Conservation (phyloP, 257 asterid genomes). For the Ajuga chamaepitys region DNA sequence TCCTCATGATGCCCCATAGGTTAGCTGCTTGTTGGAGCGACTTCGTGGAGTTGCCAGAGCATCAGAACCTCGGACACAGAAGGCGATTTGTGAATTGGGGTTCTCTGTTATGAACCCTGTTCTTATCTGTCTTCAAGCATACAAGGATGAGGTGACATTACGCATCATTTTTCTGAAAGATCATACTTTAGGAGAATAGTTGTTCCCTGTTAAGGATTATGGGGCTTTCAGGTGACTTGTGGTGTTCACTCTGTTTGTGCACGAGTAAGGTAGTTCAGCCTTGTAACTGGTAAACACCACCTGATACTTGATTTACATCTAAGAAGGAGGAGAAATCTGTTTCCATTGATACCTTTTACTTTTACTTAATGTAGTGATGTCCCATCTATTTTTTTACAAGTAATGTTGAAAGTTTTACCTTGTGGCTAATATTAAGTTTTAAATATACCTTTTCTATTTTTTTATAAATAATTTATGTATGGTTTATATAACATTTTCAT, state of each 20-base stretch:
- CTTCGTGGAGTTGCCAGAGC: conserved; percentile 98
- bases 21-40: conserved; percentile 86
- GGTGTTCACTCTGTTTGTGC: not conserved
- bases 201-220: not conserved
- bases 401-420: not conserved
- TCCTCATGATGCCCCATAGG: conserved; percentile 40
- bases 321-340: not conserved
- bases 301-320: not conserved
- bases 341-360: not conserved
- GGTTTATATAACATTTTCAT: not conserved
- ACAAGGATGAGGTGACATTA: conserved; percentile 74
- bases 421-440: not conserved
- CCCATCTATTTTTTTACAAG: not conserved
- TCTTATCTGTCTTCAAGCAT: conserved; percentile 64
- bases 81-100: conserved; percentile 84
- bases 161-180: not conserved
- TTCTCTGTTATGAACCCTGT: conserved; percentile 65
- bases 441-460: not conserved
- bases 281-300: not conserved
- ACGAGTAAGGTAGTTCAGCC: not conserved
- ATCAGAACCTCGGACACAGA: conserved; percentile 84
- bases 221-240: not conserved
- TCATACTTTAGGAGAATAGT: conserved; percentile 18
- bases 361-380: not conserved
- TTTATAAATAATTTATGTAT: not conserved